phyloP scores from a whole-genome alignment of 139 green algal genomes.

The Trebouxia sp. region DNA sequence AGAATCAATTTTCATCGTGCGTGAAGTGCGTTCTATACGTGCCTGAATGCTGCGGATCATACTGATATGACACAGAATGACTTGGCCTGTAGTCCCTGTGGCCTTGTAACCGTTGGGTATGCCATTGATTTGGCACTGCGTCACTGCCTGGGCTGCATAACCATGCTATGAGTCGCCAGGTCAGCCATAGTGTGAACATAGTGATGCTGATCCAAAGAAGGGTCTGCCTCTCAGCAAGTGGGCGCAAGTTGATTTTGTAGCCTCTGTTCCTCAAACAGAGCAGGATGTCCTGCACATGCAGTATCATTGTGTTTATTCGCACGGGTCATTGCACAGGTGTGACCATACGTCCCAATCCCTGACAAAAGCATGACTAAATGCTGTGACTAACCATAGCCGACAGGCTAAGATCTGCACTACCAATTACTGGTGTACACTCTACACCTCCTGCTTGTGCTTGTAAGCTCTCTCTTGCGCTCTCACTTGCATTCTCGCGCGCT shows the following conservation, averaged over 20 bases:
- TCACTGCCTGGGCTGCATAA: neutral
- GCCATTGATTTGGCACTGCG: neutral
- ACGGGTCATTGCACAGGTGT: too few species aligned
- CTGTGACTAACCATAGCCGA: too few species aligned
- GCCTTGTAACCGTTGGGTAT: neutral
- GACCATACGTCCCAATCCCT: too few species aligned
- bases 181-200: neutral
- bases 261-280: conserved; percentile 34
- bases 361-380: too few species aligned
- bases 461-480: too few species aligned
- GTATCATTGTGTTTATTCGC: neutral
- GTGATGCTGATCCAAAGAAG: neutral
- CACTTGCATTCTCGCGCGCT: too few species aligned
- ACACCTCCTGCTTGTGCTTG: too few species aligned
- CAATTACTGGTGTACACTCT: too few species aligned
- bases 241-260: conserved; percentile 74
- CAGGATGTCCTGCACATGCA: conserved; percentile 46
- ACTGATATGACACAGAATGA: neutral
- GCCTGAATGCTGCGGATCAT: neutral
- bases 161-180: neutral
- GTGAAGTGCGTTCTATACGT: neutral
- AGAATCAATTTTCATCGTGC: neutral
- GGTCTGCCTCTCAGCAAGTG: conserved; percentile 71
- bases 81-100: neutral
- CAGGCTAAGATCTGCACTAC: too few species aligned